phyloP scores from a whole-genome alignment of 306 rosid species.

The Amphicarpaea edgeworthii region DNA sequence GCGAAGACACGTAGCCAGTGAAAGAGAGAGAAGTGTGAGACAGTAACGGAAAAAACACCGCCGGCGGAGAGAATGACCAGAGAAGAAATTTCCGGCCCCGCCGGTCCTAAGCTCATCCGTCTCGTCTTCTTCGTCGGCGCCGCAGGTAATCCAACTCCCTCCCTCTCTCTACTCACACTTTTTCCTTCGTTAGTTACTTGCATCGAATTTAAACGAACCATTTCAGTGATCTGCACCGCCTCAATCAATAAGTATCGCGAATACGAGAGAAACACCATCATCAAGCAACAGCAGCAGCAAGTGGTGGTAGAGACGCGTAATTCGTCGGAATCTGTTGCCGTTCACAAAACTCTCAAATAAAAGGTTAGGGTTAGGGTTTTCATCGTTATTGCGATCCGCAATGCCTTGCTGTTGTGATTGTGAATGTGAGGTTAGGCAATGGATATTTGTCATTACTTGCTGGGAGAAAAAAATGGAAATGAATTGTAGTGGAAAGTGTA shows the following conservation, averaged over 20 bases:
- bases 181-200: not conserved
- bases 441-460: slow-evolving; percentile 12
- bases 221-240: slow-evolving; percentile 61
- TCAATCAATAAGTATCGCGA: slow-evolving; percentile 70
- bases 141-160: slow-evolving; percentile 65
- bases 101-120: slow-evolving; percentile 83
- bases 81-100: slow-evolving; percentile 83
- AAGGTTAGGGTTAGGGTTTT: slow-evolving; percentile 49
- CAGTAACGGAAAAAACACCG: slow-evolving; percentile 19
- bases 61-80: slow-evolving; percentile 63
- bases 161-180: not conserved
- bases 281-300: slow-evolving; percentile 40
- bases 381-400: not conserved
- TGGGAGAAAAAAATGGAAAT: slow-evolving; percentile 23
- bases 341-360: slow-evolving; percentile 54
- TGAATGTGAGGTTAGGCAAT: slow-evolving; percentile 25
- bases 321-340: slow-evolving; percentile 50
- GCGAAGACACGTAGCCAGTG: not conserved
- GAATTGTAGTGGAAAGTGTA: slow-evolving; percentile 16
- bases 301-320: slow-evolving; percentile 24
- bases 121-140: slow-evolving; percentile 78
- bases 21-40: not conserved
- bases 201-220: not conserved
- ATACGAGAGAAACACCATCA: slow-evolving; percentile 55
- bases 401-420: not conserved